Base-by-base conservation (phyloP, 2,329 filamentous ascomycete species). In the Sphaerostilbella broomeana region DNA sequence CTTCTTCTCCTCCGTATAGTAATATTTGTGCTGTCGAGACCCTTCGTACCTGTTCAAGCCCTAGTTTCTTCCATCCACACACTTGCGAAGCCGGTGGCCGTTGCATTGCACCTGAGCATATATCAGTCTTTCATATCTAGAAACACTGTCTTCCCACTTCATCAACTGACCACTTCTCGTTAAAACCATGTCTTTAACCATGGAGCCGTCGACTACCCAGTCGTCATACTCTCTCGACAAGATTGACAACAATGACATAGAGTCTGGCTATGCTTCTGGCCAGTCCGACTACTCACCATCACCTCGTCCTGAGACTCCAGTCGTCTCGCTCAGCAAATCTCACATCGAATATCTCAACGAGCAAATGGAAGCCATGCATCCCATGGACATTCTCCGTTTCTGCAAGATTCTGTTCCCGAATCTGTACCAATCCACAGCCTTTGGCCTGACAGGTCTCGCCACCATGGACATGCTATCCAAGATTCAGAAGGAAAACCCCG, bases 341-440 rank as follows among this genome's bases (percentile, higher is more conserved):
- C 90, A 98, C 63, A 72, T 97, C 51, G 82, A 86, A 55, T 90
- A 90, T 64, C 75, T 98, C 61, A 98, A 98, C 72, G 68, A 79
- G 48, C 87, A 94, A 64, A 70, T 98, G 52, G 85, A 92, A 62
- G 77, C 81, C 57, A 84, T 97, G 63, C 79, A 89, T 58, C 86
- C 92, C 46, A 73, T 90, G 74, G 90, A 95, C 49, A 84, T 97
- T 54, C 77, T 98, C 45, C 83, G 81, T 66, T 95, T 94, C 84
- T 87, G 83, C 72, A 84, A 90, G 59, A 81, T 85, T 53, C 84
- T 90, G 53, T 83, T 98, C 54, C 92, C 92, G 55, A 84, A 84
- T 59, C 78, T 97, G 30, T 95, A 79, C 68, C 86, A 92, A 64
- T 86, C 84, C 29, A 90, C 86, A 10, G 85, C 86, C 40, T 90